phyloP scores from a whole-genome alignment of 2,329 filamentous ascomycete genomes.

The Beauveria caledonica region DNA sequence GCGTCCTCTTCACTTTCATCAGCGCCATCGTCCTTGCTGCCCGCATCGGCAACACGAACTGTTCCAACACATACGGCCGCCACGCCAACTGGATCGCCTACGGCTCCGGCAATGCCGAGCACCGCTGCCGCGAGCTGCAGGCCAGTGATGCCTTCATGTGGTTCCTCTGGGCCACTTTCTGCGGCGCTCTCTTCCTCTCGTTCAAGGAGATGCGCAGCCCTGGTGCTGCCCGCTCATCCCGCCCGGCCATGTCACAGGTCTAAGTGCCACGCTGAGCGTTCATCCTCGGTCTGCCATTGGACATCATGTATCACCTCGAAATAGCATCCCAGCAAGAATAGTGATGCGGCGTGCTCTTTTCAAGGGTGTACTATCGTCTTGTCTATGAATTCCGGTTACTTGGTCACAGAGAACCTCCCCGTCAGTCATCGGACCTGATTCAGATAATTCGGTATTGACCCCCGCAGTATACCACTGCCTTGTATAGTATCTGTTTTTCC shows the following conservation, averaged over 20 bases:
- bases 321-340: background rate
- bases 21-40: conserved; percentile 62
- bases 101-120: conserved; percentile 48
- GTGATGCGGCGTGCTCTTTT: background rate
- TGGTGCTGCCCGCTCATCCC: conserved; percentile 34
- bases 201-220: conserved; percentile 41
- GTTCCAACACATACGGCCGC: conserved; percentile 39
- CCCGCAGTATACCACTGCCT: background rate
- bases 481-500: background rate
- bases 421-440: too few relatives aligned
- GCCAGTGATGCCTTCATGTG: conserved; percentile 69
- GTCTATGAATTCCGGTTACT: background rate
- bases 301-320: background rate
- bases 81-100: conserved; percentile 50
- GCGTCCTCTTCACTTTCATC: conserved; percentile 62
- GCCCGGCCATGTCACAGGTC: conserved; percentile 51
- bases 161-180: conserved; percentile 63
- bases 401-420: background rate
- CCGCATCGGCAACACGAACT: conserved; percentile 61
- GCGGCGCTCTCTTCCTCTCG: conserved; percentile 47
- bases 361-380: background rate
- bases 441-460: too few relatives aligned
- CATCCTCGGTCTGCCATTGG: background rate
- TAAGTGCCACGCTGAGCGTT: conserved; percentile 5
- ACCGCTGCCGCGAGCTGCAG: conserved; percentile 68